Base-by-base conservation (phyloP, 176 grass and related monocot species). In the Oryza glumipatula region DNA sequence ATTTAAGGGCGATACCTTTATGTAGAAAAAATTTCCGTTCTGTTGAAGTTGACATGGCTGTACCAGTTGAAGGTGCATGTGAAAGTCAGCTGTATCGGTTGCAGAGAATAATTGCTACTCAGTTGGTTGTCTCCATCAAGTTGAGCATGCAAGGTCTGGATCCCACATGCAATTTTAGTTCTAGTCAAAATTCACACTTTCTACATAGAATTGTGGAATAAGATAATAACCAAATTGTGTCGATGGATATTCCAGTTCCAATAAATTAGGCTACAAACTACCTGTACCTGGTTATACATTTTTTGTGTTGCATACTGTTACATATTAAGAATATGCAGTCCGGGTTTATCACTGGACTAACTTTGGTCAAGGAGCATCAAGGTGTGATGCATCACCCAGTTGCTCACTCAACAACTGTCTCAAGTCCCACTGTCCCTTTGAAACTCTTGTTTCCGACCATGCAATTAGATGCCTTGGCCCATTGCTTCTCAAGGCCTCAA, bases 101-200 rank as follows among this genome's bases (percentile, higher is more conserved):
- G 67, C 16, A 3, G 7, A 68, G 35, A 36, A 41, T 36, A 70
- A 22, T 36, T 4, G 11, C 68, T 19, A 22, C 36, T 22, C 68
- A 39, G 35, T 10, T 70, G 17, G 35, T 3, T 6, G 19, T 38
- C 35, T 43, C 68, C 68, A 71, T 43, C 19, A 13, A 71, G 38
- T 71, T 19, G 38, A n/a, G 68, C 38, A 22, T n/a, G 0, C 68
- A 22, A 71, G 68, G 17, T 11, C 11, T 10, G 10, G 68, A 71
- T 13, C 14, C 39, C 38, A 71, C 38, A 4, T 44, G 36, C 9
- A 43, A 71, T 71, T 23, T 43, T 22, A 44, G 38, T 71, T 38
- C 38, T 71, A 43, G 36, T 43, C 39, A 71, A 71, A 66, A 71
- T 71, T 71, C 68, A 2, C n/a, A n/a, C 68, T 44, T 44, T 44